Conservation (phyloP, 2,329 filamentous ascomycete species). For the Calycina herbarum region DNA sequence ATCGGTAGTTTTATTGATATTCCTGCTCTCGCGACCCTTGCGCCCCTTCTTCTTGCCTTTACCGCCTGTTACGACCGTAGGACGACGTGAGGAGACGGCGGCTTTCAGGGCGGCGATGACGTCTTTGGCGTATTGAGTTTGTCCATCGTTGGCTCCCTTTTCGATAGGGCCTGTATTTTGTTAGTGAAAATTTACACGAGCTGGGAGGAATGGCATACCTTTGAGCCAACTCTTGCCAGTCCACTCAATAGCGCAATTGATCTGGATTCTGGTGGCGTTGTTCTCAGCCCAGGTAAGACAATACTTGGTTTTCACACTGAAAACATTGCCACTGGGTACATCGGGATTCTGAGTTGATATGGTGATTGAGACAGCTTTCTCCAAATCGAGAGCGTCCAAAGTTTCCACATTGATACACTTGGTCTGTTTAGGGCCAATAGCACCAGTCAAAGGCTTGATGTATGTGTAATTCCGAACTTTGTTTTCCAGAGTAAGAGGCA, state of each 20-base stretch:
- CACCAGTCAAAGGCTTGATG: constrained; percentile 82
- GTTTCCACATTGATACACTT: constrained; percentile 88
- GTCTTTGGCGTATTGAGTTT: constrained; percentile 78
- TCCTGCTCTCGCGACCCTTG: constrained; percentile 46
- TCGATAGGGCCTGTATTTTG: constrained; percentile 76
- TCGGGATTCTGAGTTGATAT: constrained; percentile 88
- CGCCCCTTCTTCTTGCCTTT: constrained; percentile 56
- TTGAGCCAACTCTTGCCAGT: constrained; percentile 97
- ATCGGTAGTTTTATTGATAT: constrained; percentile 42
- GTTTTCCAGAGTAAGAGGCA: constrained; percentile 72
- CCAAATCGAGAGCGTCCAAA: constrained; percentile 81
- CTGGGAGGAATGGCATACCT: constrained; percentile 53
- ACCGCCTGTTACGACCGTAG: constrained; percentile 49
- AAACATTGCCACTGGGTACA: constrained; percentile 90
- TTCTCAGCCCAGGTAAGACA: constrained; percentile 90
- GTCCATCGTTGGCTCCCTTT: constrained; percentile 90
- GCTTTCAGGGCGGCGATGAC: constrained; percentile 72
- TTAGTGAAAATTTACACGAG: constrained; percentile 2
- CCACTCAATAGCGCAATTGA: constrained; percentile 94
- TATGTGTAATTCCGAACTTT: constrained; percentile 77
- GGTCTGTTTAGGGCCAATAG: constrained; percentile 90
- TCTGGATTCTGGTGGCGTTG: constrained; percentile 80
- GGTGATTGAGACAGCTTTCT: constrained; percentile 81
- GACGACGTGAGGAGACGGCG: constrained; percentile 66
- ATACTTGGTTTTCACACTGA: constrained; percentile 89